phyloP scores from a whole-genome alignment of 2,329 filamentous ascomycete genomes.

The Lizonia empirigonia region DNA sequence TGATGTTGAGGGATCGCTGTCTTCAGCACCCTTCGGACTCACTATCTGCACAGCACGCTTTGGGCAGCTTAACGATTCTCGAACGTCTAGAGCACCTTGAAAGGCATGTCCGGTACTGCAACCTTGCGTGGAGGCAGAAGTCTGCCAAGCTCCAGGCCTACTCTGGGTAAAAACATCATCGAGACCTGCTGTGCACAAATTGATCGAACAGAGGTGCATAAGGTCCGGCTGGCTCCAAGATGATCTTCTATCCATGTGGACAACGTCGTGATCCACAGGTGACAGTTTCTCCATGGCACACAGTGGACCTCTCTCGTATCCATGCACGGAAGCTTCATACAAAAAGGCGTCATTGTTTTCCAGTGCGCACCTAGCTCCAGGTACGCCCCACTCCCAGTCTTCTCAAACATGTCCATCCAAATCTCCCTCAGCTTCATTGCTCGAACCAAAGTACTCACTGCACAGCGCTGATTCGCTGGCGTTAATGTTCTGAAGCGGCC shows the following conservation, averaged over 20 bases:
- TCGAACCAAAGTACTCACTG: conserved; percentile 2
- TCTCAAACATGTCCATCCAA: conserved; percentile 14
- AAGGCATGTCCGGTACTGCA: too few relatives aligned
- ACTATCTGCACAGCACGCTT: too few relatives aligned
- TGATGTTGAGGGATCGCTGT: too few relatives aligned
- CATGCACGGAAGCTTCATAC: background rate
- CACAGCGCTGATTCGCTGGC: conserved; percentile 13
- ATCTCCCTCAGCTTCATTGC: conserved; percentile 17
- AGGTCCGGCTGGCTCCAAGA: conserved; percentile 1
- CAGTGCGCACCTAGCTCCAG: conserved; percentile 4
- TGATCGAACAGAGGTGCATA: too few relatives aligned
- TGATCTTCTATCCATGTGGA: background rate
- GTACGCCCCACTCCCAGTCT: conserved; percentile 12
- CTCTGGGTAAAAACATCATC: too few relatives aligned
- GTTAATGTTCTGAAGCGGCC: conserved; percentile 1
- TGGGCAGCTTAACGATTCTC: too few relatives aligned
- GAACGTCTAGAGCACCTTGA: too few relatives aligned
- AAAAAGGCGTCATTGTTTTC: conserved; percentile 9
- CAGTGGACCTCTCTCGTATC: conserved; percentile 4
- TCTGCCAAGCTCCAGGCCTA: background rate
- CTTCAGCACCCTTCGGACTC: too few relatives aligned
- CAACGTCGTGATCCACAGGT: conserved; percentile 8
- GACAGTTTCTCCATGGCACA: conserved; percentile 15
- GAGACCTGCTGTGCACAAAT: too few relatives aligned
- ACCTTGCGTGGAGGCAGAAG: too few relatives aligned